These are phyloP conservation scores for Rhinocladiella similis DNA, from an alignment of 2,329 filamentous ascomycete species.

Conservation along the genomic window DNA sequence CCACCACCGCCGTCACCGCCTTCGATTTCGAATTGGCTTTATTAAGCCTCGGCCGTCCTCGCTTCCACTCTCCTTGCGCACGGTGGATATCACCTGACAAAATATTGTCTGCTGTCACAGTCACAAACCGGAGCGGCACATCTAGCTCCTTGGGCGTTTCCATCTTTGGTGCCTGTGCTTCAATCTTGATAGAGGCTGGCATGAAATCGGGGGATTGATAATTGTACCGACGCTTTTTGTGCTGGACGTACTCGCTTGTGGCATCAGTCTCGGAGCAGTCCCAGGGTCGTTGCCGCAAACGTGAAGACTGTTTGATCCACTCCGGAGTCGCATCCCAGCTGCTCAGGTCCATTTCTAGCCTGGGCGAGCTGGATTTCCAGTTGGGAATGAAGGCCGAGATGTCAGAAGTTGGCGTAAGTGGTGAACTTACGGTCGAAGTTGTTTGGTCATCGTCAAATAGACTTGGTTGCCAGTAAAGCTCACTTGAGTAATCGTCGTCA, in stretches of 20 bases:
- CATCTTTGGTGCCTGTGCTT: not conserved
- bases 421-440: not conserved
- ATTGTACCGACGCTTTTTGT: not conserved
- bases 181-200: not conserved
- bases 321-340: constrained; percentile 2
- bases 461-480: not conserved
- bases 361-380: not conserved
- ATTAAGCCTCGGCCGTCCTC: not conserved
- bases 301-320: not conserved
- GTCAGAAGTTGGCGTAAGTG: not conserved
- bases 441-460: not conserved
- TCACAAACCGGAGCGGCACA: not conserved
- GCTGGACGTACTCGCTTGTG: not conserved
- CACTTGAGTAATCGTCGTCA: not conserved
- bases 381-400: not conserved
- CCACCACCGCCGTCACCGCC: not conserved
- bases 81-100: not conserved
- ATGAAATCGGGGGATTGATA: not conserved
- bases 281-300: not conserved
- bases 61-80: constrained; percentile 1
- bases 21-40: not conserved
- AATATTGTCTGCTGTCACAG: not conserved
- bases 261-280: not conserved
- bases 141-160: not conserved
- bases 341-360: not conserved